These are phyloP conservation scores for Dactylellina parvicollis DNA, from an alignment of 2,329 filamentous ascomycete genomes.

Conservation along the genomic window DNA sequence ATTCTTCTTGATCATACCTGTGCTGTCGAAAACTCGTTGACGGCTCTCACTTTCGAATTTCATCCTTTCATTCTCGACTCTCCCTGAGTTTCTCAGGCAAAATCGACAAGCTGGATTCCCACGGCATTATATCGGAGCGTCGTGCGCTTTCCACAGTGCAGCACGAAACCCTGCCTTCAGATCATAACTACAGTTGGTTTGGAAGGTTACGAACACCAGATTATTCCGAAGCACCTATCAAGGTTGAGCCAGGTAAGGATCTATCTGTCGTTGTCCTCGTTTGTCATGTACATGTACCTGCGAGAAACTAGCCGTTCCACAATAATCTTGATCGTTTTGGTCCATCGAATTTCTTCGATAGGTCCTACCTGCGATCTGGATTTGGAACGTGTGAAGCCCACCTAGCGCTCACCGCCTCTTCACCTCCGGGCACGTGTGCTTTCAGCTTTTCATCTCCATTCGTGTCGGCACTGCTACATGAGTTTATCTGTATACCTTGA, in stretches of 20 bases:
- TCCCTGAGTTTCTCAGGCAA: slow-evolving; percentile 25
- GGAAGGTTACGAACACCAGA: slow-evolving; percentile 50
- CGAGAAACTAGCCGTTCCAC: neutral
- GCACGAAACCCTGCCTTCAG: slow-evolving; percentile 32
- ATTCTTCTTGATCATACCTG: slow-evolving; percentile 17
- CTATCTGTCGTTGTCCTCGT: neutral
- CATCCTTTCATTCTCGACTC: slow-evolving; percentile 11
- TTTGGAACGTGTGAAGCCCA: neutral
- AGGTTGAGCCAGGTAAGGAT: slow-evolving; percentile 51
- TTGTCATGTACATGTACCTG: neutral
- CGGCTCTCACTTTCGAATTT: slow-evolving; percentile 12
- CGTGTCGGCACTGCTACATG: neutral
- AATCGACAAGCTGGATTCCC: slow-evolving; percentile 54
- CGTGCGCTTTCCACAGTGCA: slow-evolving; percentile 53
- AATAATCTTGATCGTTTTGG: neutral
- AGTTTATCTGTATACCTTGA: slow-evolving; percentile 4
- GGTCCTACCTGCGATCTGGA: neutral
- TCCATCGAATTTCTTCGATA: neutral
- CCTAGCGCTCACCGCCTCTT: neutral
- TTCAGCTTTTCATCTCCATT: neutral
- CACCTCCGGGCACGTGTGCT: too few species aligned
- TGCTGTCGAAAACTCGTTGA: slow-evolving; percentile 14
- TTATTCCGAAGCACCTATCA: slow-evolving; percentile 38
- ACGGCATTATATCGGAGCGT: slow-evolving; percentile 51
- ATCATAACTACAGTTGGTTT: slow-evolving; percentile 37